These are phyloP conservation scores for Dendrothele bispora DNA, from an alignment of 768 basidiomycete species.

Conservation along the genomic window DNA sequence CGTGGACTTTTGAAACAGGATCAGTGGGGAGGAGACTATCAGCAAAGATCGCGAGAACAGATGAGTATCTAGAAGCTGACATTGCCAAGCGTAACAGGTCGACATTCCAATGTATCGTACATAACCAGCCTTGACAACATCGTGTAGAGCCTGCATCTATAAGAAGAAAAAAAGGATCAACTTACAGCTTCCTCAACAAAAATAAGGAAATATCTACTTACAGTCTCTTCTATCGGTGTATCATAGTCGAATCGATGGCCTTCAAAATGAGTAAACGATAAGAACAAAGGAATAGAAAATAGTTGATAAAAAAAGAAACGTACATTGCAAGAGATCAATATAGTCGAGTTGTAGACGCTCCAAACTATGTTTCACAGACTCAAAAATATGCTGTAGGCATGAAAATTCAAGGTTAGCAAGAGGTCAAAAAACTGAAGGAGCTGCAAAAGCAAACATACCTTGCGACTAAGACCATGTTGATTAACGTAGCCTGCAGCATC, in stretches of 20 bases:
- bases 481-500: slow-evolving; percentile 19
- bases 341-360: slow-evolving; percentile 54
- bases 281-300: slow-evolving; percentile 26
- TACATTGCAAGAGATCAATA: slow-evolving; percentile 53
- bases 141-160: slow-evolving; percentile 54
- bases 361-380: slow-evolving; percentile 39
- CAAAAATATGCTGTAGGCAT: slow-evolving; percentile 47
- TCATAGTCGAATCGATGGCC: slow-evolving; percentile 32
- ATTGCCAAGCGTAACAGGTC: slow-evolving; percentile 25
- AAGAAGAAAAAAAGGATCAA: too few relatives aligned
- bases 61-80: slow-evolving; percentile 25
- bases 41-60: too few relatives aligned
- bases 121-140: slow-evolving; percentile 48
- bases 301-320: neutral
- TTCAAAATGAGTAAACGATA: slow-evolving; percentile 8
- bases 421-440: neutral
- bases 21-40: neutral
- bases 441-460: slow-evolving; percentile 24
- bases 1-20: slow-evolving; percentile 36
- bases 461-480: slow-evolving; percentile 27
- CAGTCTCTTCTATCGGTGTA: slow-evolving; percentile 29
- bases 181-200: too few relatives aligned
- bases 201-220: too few relatives aligned
- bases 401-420: neutral
- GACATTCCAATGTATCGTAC: slow-evolving; percentile 45